Conservation (phyloP, 305 asterid species). For the Lippia alba region DNA sequence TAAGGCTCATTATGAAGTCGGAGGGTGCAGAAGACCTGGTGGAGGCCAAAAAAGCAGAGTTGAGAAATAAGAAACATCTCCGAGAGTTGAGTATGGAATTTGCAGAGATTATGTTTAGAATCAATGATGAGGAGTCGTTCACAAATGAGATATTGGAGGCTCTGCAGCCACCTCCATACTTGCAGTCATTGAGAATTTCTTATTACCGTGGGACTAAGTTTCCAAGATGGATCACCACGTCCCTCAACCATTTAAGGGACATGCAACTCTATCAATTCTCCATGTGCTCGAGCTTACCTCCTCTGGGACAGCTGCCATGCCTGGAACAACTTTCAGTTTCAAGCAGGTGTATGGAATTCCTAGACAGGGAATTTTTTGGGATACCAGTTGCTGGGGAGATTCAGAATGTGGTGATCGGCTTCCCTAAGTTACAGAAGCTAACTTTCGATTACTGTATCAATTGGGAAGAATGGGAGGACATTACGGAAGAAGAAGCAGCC, state of each 20-base stretch:
- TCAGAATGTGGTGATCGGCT: too few species aligned
- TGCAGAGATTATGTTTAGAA: not conserved
- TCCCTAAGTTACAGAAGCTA: too few species aligned
- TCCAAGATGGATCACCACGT: conserved; percentile 23
- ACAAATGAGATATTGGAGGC: conserved; percentile 10
- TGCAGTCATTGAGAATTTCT: not conserved
- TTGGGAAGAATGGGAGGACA: too few species aligned
- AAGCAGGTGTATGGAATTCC: not conserved
- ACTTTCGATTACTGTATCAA: not conserved
- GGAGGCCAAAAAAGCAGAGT: conserved; percentile 1
- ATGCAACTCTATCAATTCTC: not conserved
- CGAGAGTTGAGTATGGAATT: not conserved
- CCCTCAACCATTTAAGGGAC: conserved; percentile 1
- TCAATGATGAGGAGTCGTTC: not conserved
- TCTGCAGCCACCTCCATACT: conserved; percentile 28
- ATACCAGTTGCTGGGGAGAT: too few species aligned
- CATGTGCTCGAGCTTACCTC: not conserved
- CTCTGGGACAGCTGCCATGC: conserved; percentile 19
- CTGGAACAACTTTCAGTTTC: conserved; percentile 23
- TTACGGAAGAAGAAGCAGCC: too few species aligned
- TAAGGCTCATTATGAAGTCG: not conserved
- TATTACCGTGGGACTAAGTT: not conserved
- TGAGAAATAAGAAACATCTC: conserved; percentile 5
- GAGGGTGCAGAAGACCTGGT: not conserved
- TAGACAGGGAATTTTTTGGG: too few species aligned